Percentiles rank a stretch among this genome's conserved stretches.
phyloP scores from a whole-genome alignment of 164 flowering plant genomes.

The Warburgia ugandensis region DNA sequence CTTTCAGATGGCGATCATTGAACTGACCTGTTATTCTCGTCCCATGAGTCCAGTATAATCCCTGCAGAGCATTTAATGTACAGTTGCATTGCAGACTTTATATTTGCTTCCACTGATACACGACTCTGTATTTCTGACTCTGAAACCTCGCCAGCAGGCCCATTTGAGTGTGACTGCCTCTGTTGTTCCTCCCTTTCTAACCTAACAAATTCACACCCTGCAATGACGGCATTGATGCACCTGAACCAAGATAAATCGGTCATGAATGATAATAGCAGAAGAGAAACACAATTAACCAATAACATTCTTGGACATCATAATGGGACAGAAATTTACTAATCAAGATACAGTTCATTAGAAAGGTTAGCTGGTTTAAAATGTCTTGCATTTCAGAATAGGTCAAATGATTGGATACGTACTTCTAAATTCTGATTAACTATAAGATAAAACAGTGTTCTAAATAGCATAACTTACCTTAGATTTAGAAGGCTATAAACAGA shows the following conservation, averaged over 20 bases:
- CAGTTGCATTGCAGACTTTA: constrained; percentile 72
- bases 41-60: constrained; percentile 74
- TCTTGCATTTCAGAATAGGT: too few species aligned
- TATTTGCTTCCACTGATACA: constrained; percentile 57
- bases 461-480: too few species aligned
- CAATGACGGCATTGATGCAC: constrained; percentile 86
- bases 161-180: constrained; percentile 47
- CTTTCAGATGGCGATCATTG: too few species aligned
- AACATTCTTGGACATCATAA: neutral
- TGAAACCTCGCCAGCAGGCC: constrained; percentile 36
- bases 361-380: too few species aligned
- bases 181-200: constrained; percentile 73
- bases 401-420: too few species aligned
- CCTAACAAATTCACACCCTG: constrained; percentile 78
- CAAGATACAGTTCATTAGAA: too few species aligned
- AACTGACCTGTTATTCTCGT: constrained; percentile 65
- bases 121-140: constrained; percentile 46
- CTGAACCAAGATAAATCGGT: constrained; percentile 35
- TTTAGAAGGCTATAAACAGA: too few species aligned
- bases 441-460: too few species aligned
- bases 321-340: too few species aligned
- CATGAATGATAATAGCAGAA: neutral
- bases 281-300: neutral
- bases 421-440: too few species aligned
- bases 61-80: constrained; percentile 70